Evolutionary conservation across 2,329 filamentous ascomycete species (phyloP).

Genomic region (Ciborinia camelliae): DNA sequence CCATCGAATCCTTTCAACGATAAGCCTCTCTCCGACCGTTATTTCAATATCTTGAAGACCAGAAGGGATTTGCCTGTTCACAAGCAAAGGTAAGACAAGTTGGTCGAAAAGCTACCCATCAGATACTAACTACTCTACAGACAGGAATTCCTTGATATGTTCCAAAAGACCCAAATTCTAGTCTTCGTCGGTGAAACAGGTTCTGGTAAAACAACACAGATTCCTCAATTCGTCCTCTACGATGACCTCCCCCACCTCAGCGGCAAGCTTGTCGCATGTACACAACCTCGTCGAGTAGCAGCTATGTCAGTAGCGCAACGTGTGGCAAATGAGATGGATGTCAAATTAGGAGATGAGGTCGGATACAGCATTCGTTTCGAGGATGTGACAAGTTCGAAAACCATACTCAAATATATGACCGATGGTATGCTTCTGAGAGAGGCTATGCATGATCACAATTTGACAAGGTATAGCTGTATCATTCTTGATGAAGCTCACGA

Average conservation of each 20-base stretch:
- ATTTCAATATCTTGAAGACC: constrained; percentile 84
- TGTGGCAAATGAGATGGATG: constrained; percentile 96
- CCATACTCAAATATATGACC: constrained; percentile 98
- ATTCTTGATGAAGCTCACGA: constrained; percentile 99
- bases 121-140: constrained; percentile 42
- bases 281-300: constrained; percentile 93
- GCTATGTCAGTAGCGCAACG: constrained; percentile 98
- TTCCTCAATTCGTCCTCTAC: constrained; percentile 96
- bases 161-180: constrained; percentile 90
- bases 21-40: constrained; percentile 70
- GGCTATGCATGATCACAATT: constrained; percentile 91
- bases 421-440: constrained; percentile 97
- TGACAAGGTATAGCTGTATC: constrained; percentile 92
- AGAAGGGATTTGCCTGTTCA: constrained; percentile 86
- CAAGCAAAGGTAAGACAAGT: constrained; percentile 67
- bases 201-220: constrained; percentile 99
- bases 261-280: constrained; percentile 92
- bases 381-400: constrained; percentile 84
- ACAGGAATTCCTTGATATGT: constrained; percentile 89
- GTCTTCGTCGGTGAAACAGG: constrained; percentile 99
- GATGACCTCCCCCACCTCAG: constrained; percentile 88
- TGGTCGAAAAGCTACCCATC: no score
- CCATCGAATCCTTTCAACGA: constrained; percentile 84
- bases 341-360: constrained; percentile 86
- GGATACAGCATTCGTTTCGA: constrained; percentile 99